Conservation (phyloP, 495 filamentous ascomycete genomes). For the Monascus purpureus region DNA sequence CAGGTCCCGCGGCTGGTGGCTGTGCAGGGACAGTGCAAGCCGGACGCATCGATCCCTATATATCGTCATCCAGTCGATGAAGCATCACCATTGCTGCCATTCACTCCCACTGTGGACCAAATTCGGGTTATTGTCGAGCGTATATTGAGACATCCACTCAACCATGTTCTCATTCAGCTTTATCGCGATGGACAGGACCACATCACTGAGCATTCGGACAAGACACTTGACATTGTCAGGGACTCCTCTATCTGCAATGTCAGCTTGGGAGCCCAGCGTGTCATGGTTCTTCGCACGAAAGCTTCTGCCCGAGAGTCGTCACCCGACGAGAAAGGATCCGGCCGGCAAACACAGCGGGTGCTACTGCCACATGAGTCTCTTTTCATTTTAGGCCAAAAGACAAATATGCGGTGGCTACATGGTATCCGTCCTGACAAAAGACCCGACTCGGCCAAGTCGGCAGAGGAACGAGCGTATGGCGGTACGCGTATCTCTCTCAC, state of each 20-base stretch:
- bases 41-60: conserved; percentile 70
- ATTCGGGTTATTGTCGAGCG: conserved; percentile 55
- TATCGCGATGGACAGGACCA: conserved; percentile 86
- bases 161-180: conserved; percentile 86
- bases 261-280: conserved; percentile 79
- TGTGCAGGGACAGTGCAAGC: conserved; percentile 59
- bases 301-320: conserved; percentile 23
- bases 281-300: conserved; percentile 84
- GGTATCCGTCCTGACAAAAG: conserved; percentile 81
- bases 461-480: conserved; percentile 53
- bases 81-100: conserved; percentile 61
- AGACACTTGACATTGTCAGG: conserved; percentile 80
- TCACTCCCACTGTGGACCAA: conserved; percentile 54
- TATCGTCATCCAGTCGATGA: conserved; percentile 93
- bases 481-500: conserved; percentile 85
- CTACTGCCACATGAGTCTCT: conserved; percentile 79
- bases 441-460: conserved; percentile 43
- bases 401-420: conserved; percentile 83
- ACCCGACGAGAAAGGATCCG: conserved; percentile 8
- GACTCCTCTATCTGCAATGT: conserved; percentile 81
- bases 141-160: conserved; percentile 65
- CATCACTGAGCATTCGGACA: conserved; percentile 95
- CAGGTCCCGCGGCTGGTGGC: conserved; percentile 90
- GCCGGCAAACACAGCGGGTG: conserved; percentile 47
- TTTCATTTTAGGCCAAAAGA: conserved; percentile 64